Conservation (phyloP, 1,284 basidiomycete genomes). For the Hymenochaete sp. region DNA sequence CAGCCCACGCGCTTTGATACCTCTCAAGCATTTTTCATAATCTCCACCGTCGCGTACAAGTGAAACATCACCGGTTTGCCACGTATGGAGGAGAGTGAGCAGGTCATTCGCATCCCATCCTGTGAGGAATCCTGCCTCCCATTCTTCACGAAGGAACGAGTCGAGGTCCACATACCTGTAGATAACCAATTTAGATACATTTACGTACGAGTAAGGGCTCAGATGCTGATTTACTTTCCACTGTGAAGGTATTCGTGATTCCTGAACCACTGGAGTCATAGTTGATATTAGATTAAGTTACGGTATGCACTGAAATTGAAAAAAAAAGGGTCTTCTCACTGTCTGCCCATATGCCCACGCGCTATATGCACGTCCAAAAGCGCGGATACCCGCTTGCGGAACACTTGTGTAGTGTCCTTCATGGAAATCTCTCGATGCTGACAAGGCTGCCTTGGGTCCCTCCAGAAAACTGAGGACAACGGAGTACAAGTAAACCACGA, state of each 20-base stretch:
- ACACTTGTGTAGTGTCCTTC: conserved; percentile 42
- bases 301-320: not conserved
- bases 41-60: conserved; percentile 37
- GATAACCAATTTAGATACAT: conserved; percentile 1
- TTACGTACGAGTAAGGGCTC: conserved; percentile 5
- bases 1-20: conserved; percentile 43
- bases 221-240: conserved; percentile 30
- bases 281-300: not conserved
- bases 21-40: conserved; percentile 31
- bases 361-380: conserved; percentile 49
- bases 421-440: conserved; percentile 50
- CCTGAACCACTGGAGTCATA: conserved; percentile 55
- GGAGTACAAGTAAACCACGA: not conserved
- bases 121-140: conserved; percentile 40
- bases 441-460: conserved; percentile 47
- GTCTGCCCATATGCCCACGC: conserved; percentile 55
- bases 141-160: conserved; percentile 41
- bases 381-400: conserved; percentile 43
- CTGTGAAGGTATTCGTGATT: conserved; percentile 37
- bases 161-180: conserved; percentile 39
- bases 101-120: conserved; percentile 53
- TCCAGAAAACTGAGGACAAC: conserved; percentile 41
- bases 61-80: conserved; percentile 47
- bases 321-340: no score
- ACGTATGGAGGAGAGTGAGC: conserved; percentile 43